phyloP scores from a whole-genome alignment of 1,139 yeast genomes.

The Zygosaccharomyces sapae region DNA sequence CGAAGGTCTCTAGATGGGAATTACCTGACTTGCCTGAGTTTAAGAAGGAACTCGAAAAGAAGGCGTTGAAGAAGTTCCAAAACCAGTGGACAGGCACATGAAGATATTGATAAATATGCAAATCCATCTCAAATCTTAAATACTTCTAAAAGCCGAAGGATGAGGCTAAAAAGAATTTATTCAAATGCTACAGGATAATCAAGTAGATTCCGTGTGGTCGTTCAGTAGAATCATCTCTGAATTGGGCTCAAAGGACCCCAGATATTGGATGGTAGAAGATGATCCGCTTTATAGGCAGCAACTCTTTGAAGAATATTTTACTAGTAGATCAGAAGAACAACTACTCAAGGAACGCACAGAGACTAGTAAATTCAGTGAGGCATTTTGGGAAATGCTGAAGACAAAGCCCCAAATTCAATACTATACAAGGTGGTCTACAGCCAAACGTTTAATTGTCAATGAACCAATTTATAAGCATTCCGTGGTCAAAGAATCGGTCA shows the following conservation, averaged over 20 bases:
- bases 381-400: slow-evolving; percentile 49
- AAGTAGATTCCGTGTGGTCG: slow-evolving; percentile 73
- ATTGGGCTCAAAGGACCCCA: slow-evolving; percentile 50
- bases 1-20: slow-evolving; percentile 79
- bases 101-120: slow-evolving; percentile 11
- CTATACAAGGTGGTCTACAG: slow-evolving; percentile 65
- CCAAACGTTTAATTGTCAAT: slow-evolving; percentile 48
- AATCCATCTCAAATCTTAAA: slow-evolving; percentile 22
- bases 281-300: slow-evolving; percentile 59
- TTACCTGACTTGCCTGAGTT: slow-evolving; percentile 48
- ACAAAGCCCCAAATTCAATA: slow-evolving; percentile 43
- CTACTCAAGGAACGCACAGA: slow-evolving; percentile 50
- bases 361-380: slow-evolving; percentile 51
- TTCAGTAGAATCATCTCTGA: slow-evolving; percentile 64
- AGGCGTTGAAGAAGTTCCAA: slow-evolving; percentile 4
- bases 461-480: slow-evolving; percentile 68
- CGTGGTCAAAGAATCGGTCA: slow-evolving; percentile 55
- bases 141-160: slow-evolving; percentile 25
- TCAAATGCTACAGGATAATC: slow-evolving; percentile 48
- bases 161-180: slow-evolving; percentile 48
- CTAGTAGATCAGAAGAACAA: slow-evolving; percentile 52
- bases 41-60: slow-evolving; percentile 9
- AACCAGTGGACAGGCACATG: slow-evolving; percentile 5
- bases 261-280: slow-evolving; percentile 63
- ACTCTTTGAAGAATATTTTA: slow-evolving; percentile 61